These are phyloP conservation scores for Saccharomyces pastorianus DNA, from an alignment of 1,139 yeast species.

Conservation along the genomic window DNA sequence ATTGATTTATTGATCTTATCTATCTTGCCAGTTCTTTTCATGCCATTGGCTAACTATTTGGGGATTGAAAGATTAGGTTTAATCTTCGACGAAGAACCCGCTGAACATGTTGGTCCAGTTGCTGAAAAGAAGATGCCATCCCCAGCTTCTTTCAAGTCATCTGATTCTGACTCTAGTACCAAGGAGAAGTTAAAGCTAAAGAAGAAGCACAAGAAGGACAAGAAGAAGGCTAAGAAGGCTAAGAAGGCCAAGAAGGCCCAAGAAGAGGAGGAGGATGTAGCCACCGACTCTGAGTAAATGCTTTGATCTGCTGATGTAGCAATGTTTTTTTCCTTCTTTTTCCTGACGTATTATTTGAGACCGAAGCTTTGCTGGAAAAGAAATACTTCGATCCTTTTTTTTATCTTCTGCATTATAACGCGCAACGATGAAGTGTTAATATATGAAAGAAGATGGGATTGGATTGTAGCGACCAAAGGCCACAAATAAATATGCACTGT, in stretches of 20 bases:
- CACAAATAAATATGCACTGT: neutral
- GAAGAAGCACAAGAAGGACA: conserved; percentile 4
- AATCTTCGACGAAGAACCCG: conserved; percentile 7
- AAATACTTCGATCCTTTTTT: neutral
- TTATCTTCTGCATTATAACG: too few relatives aligned
- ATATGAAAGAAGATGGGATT: neutral
- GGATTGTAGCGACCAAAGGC: neutral
- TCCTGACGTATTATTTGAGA: neutral
- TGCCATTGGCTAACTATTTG: conserved; percentile 20
- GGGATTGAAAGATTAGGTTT: conserved; percentile 20
- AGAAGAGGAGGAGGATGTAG: neutral
- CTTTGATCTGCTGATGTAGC: neutral
- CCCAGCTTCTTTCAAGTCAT: conserved; percentile 4
- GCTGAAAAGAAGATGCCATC: neutral
- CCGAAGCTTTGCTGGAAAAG: neutral
- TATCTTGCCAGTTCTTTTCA: conserved; percentile 20
- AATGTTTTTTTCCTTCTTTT: neutral
- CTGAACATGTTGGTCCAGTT: conserved; percentile 4
- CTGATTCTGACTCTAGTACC: neutral
- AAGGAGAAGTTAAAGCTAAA: neutral
- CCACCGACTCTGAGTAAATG: neutral
- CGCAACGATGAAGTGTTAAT: neutral
- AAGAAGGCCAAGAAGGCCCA: conserved; percentile 10
- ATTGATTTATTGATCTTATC: conserved; percentile 44
- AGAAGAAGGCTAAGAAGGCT: conserved; percentile 6